Percentiles rank a stretch among this genome's conserved stretches.
phyloP scores from a whole-genome alignment of 208 protist genomes.

The Wallacemonas sp. region DNA sequence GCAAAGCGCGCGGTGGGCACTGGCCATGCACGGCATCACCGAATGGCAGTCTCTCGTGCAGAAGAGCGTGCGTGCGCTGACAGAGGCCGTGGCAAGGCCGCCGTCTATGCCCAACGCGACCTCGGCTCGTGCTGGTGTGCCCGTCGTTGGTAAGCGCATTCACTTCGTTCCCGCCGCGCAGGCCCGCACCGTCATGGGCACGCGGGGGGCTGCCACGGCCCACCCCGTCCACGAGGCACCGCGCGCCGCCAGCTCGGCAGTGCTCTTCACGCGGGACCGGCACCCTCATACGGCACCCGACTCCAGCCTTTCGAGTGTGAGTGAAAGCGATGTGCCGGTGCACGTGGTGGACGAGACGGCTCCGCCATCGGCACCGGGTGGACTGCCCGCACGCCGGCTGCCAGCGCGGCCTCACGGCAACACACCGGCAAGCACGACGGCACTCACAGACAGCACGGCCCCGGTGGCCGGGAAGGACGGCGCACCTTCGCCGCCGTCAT shows the following conservation, averaged over 20 bases:
- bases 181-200: not conserved
- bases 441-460: not conserved
- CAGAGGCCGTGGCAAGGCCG: not conserved
- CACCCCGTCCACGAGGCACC: not conserved
- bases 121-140: too few species aligned
- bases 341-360: not conserved
- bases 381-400: not conserved
- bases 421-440: not conserved
- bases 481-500: not conserved
- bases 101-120: too few species aligned
- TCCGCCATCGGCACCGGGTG: not conserved
- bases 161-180: not conserved
- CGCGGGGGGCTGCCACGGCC: too few species aligned
- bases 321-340: not conserved
- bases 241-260: not conserved
- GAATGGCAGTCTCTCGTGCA: not conserved
- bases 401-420: not conserved
- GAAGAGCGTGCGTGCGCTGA: not conserved
- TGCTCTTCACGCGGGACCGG: not conserved
- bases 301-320: slow-evolving; percentile 4
- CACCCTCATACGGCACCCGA: not conserved
- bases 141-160: slow-evolving; percentile 3
- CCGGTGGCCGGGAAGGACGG: too few species aligned
- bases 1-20: not conserved
- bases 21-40: not conserved